Base-by-base conservation (phyloP, 208 protist genomes). In the Porcisia hertigi region DNA sequence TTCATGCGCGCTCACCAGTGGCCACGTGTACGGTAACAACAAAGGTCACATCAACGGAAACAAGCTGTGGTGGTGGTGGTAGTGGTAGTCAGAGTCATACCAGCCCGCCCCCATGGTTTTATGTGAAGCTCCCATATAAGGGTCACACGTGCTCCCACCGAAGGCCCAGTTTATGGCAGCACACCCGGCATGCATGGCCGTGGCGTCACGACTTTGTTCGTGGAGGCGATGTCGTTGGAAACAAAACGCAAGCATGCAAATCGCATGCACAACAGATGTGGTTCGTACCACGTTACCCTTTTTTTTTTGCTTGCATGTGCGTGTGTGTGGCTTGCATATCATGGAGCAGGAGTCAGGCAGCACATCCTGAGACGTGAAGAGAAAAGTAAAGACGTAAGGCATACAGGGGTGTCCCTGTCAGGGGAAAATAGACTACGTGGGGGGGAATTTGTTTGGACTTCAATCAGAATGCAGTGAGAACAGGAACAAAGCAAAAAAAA, bases 391-490 rank as follows among this genome's bases (percentile, higher is more conserved):
- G 3, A 11, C 3, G 3, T 16, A 23, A 20, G 9, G 11, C 4
- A 43, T n/a, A 45, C 3, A n/a, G 41, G 5, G 20, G 5, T 41
- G 18, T 20, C 30, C 3, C 6, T 43, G 60, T 9, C 5, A 41
- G 60, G 12, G 14, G 60, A 36, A 36, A 65, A 25, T 20, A 65
- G 18, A 18, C 1, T 6, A 16, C 36, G 12, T 14, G n/a, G n/a
- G n/a, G 6, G 18, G 36, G 12, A 12, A 0, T 7, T 39, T 36
- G 7, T 30, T 11, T n/a, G 14, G 23, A 16, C 36, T 23, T 65
- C 60, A 45, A 30, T 65, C 43, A 64, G 41, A 36, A 82, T 41
- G 43, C 30, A 34, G 63, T 25, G 53, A 9, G 8, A 53, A 70
- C 34, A 64, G 14, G 12, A 1, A 49, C 9, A n/a, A n/a, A n/a